Conservation (phyloP, 352 stramenopile species). For the Phytophthora meadii region DNA sequence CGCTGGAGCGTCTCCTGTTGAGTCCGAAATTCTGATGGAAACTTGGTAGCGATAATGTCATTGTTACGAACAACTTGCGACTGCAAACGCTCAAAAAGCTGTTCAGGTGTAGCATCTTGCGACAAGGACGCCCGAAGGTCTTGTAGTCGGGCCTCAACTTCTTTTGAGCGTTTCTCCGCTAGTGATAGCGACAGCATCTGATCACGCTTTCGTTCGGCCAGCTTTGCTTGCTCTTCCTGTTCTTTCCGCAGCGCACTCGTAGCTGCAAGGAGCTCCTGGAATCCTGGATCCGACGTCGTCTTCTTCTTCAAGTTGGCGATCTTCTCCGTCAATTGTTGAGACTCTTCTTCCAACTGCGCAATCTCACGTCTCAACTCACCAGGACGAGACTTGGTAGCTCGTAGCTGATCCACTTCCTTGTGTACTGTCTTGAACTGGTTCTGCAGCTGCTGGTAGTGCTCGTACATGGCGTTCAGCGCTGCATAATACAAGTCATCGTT, state of each 20-base stretch:
- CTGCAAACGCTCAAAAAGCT: constrained; percentile 88
- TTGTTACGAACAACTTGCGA: constrained; percentile 81
- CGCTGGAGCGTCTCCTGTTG: constrained; percentile 83
- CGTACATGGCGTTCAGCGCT: constrained; percentile 82
- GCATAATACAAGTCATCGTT: constrained; percentile 3
- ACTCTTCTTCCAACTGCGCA: constrained; percentile 92
- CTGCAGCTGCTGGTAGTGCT: constrained; percentile 94
- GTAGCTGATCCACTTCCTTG: constrained; percentile 90
- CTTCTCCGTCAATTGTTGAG: constrained; percentile 90
- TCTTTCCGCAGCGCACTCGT: constrained; percentile 92
- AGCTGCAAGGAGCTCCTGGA: constrained; percentile 91
- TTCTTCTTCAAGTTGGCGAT: constrained; percentile 92
- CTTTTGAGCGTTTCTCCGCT: constrained; percentile 79
- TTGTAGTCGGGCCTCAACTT: constrained; percentile 76
- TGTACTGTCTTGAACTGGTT: constrained; percentile 93
- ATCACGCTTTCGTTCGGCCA: constrained; percentile 89
- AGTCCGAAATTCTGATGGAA: constrained; percentile 76
- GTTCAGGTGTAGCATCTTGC: constrained; percentile 82
- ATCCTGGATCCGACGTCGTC: constrained; percentile 65
- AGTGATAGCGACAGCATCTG: constrained; percentile 88
- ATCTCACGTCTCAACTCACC: constrained; percentile 92
- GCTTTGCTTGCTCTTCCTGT: constrained; percentile 94
- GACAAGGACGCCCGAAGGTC: constrained; percentile 78
- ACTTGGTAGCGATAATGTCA: constrained; percentile 71
- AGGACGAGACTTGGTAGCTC: constrained; percentile 76